These are phyloP conservation scores for Saccharomycopsis crataegensis DNA, from an alignment of 1,139 yeast genomes.

Conservation along the genomic window DNA sequence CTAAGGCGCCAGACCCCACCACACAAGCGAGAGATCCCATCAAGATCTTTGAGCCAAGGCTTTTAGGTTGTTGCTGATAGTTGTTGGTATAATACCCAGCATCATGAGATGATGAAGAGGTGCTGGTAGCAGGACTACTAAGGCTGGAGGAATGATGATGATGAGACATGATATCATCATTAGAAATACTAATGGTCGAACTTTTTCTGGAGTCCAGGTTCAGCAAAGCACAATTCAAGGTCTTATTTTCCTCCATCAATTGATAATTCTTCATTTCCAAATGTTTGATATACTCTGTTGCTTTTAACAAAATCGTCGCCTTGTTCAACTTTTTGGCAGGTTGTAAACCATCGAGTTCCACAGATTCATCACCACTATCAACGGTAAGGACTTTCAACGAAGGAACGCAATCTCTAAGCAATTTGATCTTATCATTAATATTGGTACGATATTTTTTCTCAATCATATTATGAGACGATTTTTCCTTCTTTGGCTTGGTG, in stretches of 20 bases:
- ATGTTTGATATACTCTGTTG: slow-evolving; percentile 84
- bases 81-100: neutral
- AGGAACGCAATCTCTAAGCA: slow-evolving; percentile 67
- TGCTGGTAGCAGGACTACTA: neutral
- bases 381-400: slow-evolving; percentile 37
- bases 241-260: slow-evolving; percentile 47
- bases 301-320: slow-evolving; percentile 81
- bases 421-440: slow-evolving; percentile 59
- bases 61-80: neutral
- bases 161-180: slow-evolving; percentile 1
- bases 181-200: neutral
- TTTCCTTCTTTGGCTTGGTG: slow-evolving; percentile 37
- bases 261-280: slow-evolving; percentile 61
- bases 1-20: slow-evolving; percentile 35
- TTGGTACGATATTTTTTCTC: slow-evolving; percentile 72
- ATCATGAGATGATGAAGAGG: neutral
- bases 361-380: slow-evolving; percentile 28
- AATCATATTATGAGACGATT: slow-evolving; percentile 64
- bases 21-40: slow-evolving; percentile 51
- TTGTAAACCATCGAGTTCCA: slow-evolving; percentile 70
- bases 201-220: neutral
- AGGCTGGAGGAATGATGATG: neutral
- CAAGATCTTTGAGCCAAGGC: slow-evolving; percentile 24
- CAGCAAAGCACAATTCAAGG: slow-evolving; percentile 27
- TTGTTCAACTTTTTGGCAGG: slow-evolving; percentile 85